Conservation (phyloP, 345 rosid genomes). For the Brassica cretica region DNA sequence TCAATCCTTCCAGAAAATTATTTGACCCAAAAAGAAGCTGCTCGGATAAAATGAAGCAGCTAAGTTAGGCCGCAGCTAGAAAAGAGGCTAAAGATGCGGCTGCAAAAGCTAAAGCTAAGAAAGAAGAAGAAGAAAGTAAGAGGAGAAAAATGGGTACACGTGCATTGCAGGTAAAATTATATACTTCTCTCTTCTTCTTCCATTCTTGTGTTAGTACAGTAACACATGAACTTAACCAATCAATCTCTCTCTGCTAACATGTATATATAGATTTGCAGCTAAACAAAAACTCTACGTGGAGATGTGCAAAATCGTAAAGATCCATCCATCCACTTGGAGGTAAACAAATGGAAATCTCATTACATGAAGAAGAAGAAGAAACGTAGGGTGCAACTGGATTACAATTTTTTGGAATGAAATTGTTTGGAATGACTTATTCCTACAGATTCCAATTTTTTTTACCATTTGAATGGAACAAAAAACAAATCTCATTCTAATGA, state of each 20-base stretch:
- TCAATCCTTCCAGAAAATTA: not conserved
- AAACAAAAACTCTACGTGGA: constrained; percentile 5
- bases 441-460: too few relatives aligned
- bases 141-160: constrained; percentile 80
- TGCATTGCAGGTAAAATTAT: constrained; percentile 46
- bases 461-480: too few relatives aligned
- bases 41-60: constrained; percentile 31
- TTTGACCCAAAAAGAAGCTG: constrained; percentile 61
- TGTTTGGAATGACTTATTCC: too few relatives aligned
- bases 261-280: constrained; percentile 21
- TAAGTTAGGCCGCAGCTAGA: constrained; percentile 58
- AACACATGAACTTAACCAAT: constrained; percentile 8
- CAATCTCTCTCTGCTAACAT: not conserved
- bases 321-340: constrained; percentile 12
- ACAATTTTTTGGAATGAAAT: too few relatives aligned
- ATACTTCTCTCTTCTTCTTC: not conserved
- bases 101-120: constrained; percentile 72
- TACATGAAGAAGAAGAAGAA: constrained; percentile 4
- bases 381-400: not conserved
- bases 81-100: constrained; percentile 62
- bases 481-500: too few relatives aligned
- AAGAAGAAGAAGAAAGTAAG: constrained; percentile 61
- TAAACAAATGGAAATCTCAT: constrained; percentile 1
- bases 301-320: constrained; percentile 18
- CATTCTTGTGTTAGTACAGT: not conserved